Percentiles rank a stretch among this genome's conserved stretches.
phyloP scores from a whole-genome alignment of 192 early-diverging fungal species.

The Entophlyctis luteolus region DNA sequence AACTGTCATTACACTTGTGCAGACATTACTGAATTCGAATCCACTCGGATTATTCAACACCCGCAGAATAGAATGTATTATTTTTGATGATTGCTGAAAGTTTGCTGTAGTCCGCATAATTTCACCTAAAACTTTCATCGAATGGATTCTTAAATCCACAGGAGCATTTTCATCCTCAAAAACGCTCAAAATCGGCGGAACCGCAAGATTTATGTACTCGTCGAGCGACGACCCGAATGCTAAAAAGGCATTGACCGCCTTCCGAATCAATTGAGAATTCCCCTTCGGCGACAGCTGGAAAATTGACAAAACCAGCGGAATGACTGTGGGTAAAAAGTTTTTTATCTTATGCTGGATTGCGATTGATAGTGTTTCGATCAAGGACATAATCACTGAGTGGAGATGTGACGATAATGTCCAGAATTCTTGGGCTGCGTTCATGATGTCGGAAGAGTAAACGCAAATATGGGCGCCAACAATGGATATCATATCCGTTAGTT shows the following conservation, averaged over 20 bases:
- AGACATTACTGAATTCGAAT: constrained; percentile 66
- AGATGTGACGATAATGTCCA: constrained; percentile 55
- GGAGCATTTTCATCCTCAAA: constrained; percentile 62
- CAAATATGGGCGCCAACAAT: constrained; percentile 75
- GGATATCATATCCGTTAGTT: constrained; percentile 64
- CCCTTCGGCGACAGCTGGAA: neutral
- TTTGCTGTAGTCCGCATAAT: constrained; percentile 51
- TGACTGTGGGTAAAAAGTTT: constrained; percentile 14
- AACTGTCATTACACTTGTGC: constrained; percentile 35
- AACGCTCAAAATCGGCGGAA: constrained; percentile 65
- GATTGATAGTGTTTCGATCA: constrained; percentile 71
- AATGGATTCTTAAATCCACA: constrained; percentile 42
- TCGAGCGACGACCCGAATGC: constrained; percentile 52
- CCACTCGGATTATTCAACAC: constrained; percentile 50
- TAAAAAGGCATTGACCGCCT: neutral
- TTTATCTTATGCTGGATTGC: constrained; percentile 76
- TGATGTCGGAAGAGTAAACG: constrained; percentile 64
- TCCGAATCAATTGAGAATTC: neutral
- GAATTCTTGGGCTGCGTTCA: constrained; percentile 64
- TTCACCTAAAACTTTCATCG: constrained; percentile 64
- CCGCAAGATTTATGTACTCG: constrained; percentile 72
- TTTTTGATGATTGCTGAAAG: constrained; percentile 68
- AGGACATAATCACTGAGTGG: constrained; percentile 67
- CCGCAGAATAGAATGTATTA: constrained; percentile 60
- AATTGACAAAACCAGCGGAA: neutral